Percentiles rank a stretch among this genome's conserved stretches.
These are phyloP conservation scores for Fraxinus greggii DNA, from an alignment of 305 asterid genomes.

Conservation along the genomic window DNA sequence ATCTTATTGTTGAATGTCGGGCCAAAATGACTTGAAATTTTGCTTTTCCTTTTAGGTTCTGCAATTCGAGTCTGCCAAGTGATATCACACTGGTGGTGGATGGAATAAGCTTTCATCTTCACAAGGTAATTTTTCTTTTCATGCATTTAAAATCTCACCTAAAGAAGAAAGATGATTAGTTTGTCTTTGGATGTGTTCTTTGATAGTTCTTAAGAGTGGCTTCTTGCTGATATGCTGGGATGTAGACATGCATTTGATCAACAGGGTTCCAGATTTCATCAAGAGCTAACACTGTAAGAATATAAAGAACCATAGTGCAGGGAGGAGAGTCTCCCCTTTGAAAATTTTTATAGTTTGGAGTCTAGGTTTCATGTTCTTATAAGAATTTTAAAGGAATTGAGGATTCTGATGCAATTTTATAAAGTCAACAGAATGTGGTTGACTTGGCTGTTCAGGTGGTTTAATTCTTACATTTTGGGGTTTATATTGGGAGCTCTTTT, in stretches of 20 bases:
- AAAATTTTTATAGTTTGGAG: background rate
- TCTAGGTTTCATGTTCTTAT: background rate
- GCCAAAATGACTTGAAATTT: conserved; percentile 23
- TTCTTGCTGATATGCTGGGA: conserved; percentile 8
- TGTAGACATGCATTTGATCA: background rate
- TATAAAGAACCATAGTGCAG: background rate
- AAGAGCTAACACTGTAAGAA: background rate
- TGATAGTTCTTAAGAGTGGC: conserved; percentile 10
- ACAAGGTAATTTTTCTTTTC: conserved; percentile 61
- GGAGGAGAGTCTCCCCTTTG: background rate
- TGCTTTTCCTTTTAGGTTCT: conserved; percentile 57
- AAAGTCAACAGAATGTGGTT: background rate
- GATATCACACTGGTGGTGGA: conserved; percentile 74
- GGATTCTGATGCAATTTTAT: background rate
- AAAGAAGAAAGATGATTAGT: background rate
- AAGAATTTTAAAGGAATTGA: background rate
- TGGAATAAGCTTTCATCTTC: conserved; percentile 75
- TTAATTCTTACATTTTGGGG: background rate
- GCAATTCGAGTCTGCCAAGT: conserved; percentile 67
- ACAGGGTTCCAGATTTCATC: background rate
- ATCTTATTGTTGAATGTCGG: background rate
- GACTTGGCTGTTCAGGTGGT: background rate
- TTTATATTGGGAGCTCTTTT: background rate
- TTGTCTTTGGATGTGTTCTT: background rate
- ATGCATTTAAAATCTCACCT: background rate